These are phyloP conservation scores for Blepharisma japonicum DNA, from an alignment of 73 alveolate species.

Conservation along the genomic window DNA sequence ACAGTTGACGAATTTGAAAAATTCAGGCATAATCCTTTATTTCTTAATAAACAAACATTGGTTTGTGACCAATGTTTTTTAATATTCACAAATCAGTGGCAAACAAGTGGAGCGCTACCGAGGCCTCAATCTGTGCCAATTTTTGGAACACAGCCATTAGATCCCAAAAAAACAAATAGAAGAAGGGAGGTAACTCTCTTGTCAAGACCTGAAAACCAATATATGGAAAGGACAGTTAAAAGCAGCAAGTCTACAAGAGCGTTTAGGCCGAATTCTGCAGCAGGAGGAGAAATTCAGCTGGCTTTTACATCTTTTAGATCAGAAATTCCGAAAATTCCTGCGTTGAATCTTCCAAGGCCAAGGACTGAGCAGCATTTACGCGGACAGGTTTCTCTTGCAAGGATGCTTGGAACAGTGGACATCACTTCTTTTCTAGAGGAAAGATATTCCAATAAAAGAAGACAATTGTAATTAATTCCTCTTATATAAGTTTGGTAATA, in stretches of 20 bases:
- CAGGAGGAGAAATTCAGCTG: no score
- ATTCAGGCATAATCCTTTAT: constrained; percentile 17
- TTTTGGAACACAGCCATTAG: constrained; percentile 11
- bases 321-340: no score
- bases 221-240: no score
- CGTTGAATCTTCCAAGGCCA: neutral
- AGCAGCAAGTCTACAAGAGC: no score
- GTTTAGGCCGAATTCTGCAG: no score
- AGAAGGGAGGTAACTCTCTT: constrained; percentile 16
- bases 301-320: no score
- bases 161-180: neutral
- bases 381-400: constrained; percentile 3
- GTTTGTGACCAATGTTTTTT: constrained; percentile 15
- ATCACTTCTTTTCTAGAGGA: constrained; percentile 26
- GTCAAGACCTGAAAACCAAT: no score
- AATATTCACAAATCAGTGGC: neutral
- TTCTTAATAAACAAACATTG: constrained; percentile 19
- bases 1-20: neutral
- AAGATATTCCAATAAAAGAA: constrained; percentile 10
- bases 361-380: constrained; percentile 10
- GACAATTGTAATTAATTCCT: no score
- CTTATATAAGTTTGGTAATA: no score
- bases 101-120: constrained; percentile 20
- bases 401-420: neutral
- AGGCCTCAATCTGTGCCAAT: neutral